phyloP scores from a whole-genome alignment of 2,329 filamentous ascomycete genomes.

The Talaromyces sp. region DNA sequence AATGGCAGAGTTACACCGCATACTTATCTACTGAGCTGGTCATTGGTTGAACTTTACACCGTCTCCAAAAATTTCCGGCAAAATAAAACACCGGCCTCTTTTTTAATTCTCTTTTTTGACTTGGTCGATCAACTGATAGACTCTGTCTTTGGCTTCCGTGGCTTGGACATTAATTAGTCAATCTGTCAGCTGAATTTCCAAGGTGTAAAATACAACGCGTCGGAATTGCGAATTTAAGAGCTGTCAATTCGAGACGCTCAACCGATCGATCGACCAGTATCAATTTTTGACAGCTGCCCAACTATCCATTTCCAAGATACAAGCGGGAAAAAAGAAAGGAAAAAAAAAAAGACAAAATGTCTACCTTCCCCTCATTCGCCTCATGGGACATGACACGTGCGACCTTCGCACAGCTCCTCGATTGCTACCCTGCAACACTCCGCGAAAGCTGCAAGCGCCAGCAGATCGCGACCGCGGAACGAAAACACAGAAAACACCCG shows the following conservation, averaged over 20 bases:
- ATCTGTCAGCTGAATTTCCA: neutral
- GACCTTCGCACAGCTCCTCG: conserved; percentile 24
- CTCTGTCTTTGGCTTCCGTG: neutral
- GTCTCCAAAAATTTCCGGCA: neutral
- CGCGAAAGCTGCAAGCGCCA: conserved; percentile 22
- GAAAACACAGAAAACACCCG: conserved; percentile 14
- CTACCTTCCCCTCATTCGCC: conserved; percentile 16
- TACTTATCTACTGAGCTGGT: neutral
- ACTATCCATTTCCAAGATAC: neutral
- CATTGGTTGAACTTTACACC: neutral
- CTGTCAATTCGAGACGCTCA: neutral
- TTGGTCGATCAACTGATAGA: neutral
- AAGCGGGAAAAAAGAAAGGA: neutral
- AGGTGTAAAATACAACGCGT: neutral
- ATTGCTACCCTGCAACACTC: conserved; percentile 23
- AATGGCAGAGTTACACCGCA: neutral
- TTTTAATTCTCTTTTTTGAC: neutral
- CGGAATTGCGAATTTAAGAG: neutral
- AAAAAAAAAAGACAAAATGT: neutral
- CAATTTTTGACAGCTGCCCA: neutral
- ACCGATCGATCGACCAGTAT: neutral
- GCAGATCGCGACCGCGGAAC: conserved; percentile 17
- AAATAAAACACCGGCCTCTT: neutral
- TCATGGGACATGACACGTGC: conserved; percentile 20
- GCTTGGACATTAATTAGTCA: neutral